Percentiles rank a stretch among this genome's conserved stretches.
phyloP scores from a whole-genome alignment of 176 grass and related monocot genomes.

The Zea luxurians region DNA sequence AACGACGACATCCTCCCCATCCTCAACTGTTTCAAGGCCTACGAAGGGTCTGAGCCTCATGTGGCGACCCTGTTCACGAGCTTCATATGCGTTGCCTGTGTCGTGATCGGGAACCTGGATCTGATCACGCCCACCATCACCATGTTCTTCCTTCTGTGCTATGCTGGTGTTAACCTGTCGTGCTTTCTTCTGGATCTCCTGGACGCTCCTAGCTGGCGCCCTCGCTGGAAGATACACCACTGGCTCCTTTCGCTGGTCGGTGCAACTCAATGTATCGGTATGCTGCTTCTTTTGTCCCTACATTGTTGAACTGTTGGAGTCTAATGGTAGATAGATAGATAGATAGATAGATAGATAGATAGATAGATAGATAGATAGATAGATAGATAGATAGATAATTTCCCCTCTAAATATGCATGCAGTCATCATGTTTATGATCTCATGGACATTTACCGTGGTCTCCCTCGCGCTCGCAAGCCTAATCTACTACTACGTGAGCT shows the following conservation, averaged over 20 bases:
- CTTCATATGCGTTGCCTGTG: conserved; percentile 86
- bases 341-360: no score
- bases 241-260: conserved; percentile 91
- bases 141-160: conserved; percentile 98
- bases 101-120: conserved; percentile 89
- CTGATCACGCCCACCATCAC: conserved; percentile 94
- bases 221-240: conserved; percentile 95
- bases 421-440: conserved; percentile 99
- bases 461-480: conserved; percentile 91
- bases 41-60: conserved; percentile 80
- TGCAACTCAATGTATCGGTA: conserved; percentile 91
- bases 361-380: no score
- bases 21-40: conserved; percentile 86
- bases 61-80: conserved; percentile 86
- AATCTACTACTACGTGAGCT: conserved; percentile 94
- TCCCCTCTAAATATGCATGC: conserved; percentile 35
- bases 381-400: neutral
- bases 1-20: conserved; percentile 96
- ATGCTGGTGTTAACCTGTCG: conserved; percentile 90
- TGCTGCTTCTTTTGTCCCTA: conserved; percentile 22
- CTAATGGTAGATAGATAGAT: conserved; percentile 9
- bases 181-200: conserved; percentile 96
- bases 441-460: conserved; percentile 88
- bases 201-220: conserved; percentile 98
- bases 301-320: neutral